Conservation (phyloP, 179 eudicot genomes). For the Patellifolia procumbens region DNA sequence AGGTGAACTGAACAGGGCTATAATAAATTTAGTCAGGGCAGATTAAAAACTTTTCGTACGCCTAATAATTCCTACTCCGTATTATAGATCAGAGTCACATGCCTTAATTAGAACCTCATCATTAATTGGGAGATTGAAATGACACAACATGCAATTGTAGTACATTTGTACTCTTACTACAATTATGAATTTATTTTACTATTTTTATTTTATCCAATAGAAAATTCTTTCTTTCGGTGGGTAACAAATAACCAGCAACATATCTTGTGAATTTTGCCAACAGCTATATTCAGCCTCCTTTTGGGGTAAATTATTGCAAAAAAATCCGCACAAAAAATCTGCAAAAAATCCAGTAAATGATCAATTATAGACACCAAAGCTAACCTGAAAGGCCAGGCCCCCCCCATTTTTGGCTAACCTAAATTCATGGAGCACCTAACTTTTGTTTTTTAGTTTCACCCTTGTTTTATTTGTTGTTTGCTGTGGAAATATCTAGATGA, state of each 20-base stretch:
- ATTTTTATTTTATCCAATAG: neutral
- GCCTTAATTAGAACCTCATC: slow-evolving; percentile 26
- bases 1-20: no score
- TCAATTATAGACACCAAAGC: neutral
- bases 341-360: no score
- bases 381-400: neutral
- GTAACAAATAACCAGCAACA: slow-evolving; percentile 12
- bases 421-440: neutral
- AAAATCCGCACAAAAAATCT: no score
- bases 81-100: slow-evolving; percentile 33
- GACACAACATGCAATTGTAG: slow-evolving; percentile 23
- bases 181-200: neutral
- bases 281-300: neutral
- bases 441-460: neutral
- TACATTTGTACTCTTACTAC: slow-evolving; percentile 2
- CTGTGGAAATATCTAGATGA: neutral
- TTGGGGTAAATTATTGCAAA: neutral
- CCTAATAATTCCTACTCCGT: slow-evolving; percentile 17
- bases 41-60: neutral
- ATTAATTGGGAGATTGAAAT: slow-evolving; percentile 28
- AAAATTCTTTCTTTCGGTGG: slow-evolving; percentile 10
- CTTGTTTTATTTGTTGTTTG: neutral
- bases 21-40: no score
- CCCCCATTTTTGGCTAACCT: neutral
- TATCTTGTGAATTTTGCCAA: neutral